phyloP scores from a whole-genome alignment of 805 yeast genomes.

The Yarrowia sp. region DNA sequence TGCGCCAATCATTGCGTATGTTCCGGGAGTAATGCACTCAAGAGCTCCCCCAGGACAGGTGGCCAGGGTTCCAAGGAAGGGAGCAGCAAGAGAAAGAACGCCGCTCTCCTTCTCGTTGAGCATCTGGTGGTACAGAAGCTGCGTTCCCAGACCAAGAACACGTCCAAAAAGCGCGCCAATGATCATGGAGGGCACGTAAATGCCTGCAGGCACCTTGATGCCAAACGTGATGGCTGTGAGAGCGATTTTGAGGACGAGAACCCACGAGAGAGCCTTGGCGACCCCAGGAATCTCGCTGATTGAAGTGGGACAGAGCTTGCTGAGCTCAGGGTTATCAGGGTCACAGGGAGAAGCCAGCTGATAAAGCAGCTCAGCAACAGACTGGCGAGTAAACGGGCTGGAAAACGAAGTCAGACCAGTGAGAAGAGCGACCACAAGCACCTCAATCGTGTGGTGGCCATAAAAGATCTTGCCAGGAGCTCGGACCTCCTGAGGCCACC shows the following conservation, averaged over 20 bases:
- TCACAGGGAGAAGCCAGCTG: conserved; percentile 53
- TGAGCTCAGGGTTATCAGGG: conserved; percentile 26
- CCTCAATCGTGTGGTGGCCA: conserved; percentile 46
- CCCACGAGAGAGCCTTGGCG: conserved; percentile 41
- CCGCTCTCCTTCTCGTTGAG: conserved; percentile 11
- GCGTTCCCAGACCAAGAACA: conserved; percentile 45
- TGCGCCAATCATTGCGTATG: conserved; percentile 94
- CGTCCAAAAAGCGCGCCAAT: conserved; percentile 61
- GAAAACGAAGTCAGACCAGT: conserved; percentile 50
- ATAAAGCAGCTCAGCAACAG: conserved; percentile 50
- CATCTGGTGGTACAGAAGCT: conserved; percentile 3
- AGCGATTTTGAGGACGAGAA: conserved; percentile 46
- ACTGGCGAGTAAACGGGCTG: conserved; percentile 50
- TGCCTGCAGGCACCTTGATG: conserved; percentile 57
- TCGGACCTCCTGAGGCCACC: conserved; percentile 39
- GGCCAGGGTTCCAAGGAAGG: background rate
- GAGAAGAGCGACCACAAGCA: conserved; percentile 44
- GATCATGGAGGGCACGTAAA: conserved; percentile 64
- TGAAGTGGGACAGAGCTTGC: conserved; percentile 36
- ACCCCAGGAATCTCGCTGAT: conserved; percentile 38
- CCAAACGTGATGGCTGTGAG: conserved; percentile 57
- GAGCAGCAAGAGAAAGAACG: background rate
- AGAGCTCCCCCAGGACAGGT: conserved; percentile 25
- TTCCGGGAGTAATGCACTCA: conserved; percentile 72
- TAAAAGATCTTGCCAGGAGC: conserved; percentile 41